Conservation (phyloP, 805 yeast species). For the Clavispora asparagi region DNA sequence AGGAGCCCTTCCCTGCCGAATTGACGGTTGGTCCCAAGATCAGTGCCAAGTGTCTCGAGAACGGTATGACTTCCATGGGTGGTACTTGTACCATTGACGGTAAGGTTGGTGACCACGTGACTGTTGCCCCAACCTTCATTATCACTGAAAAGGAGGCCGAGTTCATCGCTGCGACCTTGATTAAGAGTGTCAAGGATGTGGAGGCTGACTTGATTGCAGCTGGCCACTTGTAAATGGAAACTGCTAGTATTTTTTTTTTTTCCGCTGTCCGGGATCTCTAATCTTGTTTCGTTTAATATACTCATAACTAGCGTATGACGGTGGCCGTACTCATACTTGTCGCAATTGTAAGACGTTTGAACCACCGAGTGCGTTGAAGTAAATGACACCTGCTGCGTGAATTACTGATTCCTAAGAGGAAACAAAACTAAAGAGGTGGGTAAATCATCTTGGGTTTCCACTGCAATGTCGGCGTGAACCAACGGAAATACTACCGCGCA, state of each 20-base stretch:
- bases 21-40: slow-evolving; percentile 34
- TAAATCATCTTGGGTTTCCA: too few relatives aligned
- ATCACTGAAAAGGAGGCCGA: slow-evolving; percentile 40
- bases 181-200: slow-evolving; percentile 36
- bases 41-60: slow-evolving; percentile 30
- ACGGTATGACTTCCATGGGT: slow-evolving; percentile 47
- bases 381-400: too few relatives aligned
- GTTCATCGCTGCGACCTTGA: slow-evolving; percentile 33
- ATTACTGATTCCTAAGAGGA: too few relatives aligned
- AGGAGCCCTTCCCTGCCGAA: slow-evolving; percentile 40
- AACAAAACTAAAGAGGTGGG: too few relatives aligned
- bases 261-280: not conserved
- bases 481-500: too few relatives aligned
- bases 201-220: slow-evolving; percentile 19
- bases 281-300: too few relatives aligned
- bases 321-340: too few relatives aligned
- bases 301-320: too few relatives aligned
- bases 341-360: too few relatives aligned
- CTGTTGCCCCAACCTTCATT: slow-evolving; percentile 45
- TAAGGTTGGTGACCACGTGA: slow-evolving; percentile 39
- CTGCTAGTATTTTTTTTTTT: not conserved
- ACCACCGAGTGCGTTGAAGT: too few relatives aligned
- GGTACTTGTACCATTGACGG: slow-evolving; percentile 39
- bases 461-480: too few relatives aligned
- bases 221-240: slow-evolving; percentile 5